Conservation (phyloP, 306 rosid genomes). For the Citrullus mucosospermus region DNA sequence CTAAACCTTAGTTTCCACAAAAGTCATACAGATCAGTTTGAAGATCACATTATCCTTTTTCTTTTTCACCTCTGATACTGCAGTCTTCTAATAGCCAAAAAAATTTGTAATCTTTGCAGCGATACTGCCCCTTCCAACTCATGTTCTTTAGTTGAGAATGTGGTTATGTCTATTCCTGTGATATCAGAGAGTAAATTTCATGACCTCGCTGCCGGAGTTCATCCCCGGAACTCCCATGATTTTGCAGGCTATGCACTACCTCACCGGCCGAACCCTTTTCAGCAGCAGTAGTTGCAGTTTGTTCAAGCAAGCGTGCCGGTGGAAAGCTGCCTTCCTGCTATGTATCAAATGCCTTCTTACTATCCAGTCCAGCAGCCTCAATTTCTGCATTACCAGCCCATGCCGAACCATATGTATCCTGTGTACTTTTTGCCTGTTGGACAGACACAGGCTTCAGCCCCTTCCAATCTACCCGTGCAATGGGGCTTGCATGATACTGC, state of each 20-base stretch:
- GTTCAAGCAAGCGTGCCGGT: constrained; percentile 21
- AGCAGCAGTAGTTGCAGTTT: constrained; percentile 21
- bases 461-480: constrained; percentile 18
- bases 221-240: constrained; percentile 5
- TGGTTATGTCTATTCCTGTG: constrained; percentile 6
- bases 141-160: constrained; percentile 17
- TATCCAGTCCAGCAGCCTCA: constrained; percentile 21
- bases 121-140: neutral
- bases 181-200: constrained; percentile 13
- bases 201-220: constrained; percentile 12
- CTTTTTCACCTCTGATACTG: neutral
- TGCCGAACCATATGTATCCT: constrained; percentile 22
- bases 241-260: constrained; percentile 9
- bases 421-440: constrained; percentile 28
- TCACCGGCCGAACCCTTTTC: constrained; percentile 22
- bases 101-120: neutral
- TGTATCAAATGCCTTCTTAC: constrained; percentile 18
- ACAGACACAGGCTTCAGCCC: constrained; percentile 13
- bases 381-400: constrained; percentile 20
- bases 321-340: constrained; percentile 14
- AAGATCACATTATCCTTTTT: neutral
- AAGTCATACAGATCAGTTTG: neutral
- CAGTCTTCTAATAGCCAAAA: neutral
- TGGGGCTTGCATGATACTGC: constrained; percentile 9
- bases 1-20: neutral